Percentiles rank a stretch among this genome's conserved stretches.
These are phyloP conservation scores for Marasmius fiardii DNA, from an alignment of 1,284 basidiomycete genomes.

Conservation along the genomic window DNA sequence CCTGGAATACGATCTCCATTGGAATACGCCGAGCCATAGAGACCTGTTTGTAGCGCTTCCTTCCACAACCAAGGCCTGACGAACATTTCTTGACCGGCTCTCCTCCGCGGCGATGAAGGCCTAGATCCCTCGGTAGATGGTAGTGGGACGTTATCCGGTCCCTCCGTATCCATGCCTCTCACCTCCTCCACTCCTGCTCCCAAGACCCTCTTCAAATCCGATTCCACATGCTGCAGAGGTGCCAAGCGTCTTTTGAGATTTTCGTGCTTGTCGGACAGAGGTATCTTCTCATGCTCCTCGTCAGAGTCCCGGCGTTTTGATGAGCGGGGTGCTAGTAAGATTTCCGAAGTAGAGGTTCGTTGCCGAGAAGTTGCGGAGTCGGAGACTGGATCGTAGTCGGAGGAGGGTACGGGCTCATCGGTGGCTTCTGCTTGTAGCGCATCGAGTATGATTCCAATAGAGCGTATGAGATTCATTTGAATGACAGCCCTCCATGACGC, in stretches of 20 bases:
- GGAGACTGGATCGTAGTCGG: not conserved
- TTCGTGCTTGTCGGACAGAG: constrained; percentile 35
- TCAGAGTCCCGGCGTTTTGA: not conserved
- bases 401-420: constrained; percentile 19
- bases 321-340: constrained; percentile 27
- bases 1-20: not conserved
- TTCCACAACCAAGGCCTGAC: constrained; percentile 10
- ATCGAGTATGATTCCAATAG: constrained; percentile 54
- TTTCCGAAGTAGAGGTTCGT: constrained; percentile 3
- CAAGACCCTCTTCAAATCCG: constrained; percentile 47
- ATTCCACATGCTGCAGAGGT: constrained; percentile 53
- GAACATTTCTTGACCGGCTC: constrained; percentile 9
- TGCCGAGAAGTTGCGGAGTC: not conserved
- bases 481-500: constrained; percentile 61
- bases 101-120: not conserved
- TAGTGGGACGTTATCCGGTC: not conserved
- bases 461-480: constrained; percentile 64
- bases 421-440: constrained; percentile 41
- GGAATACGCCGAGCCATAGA: not conserved
- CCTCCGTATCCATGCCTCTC: constrained; percentile 12
- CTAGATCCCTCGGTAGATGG: not conserved
- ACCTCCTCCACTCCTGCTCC: constrained; percentile 46
- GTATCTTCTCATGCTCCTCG: not conserved
- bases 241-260: constrained; percentile 47
- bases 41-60: constrained; percentile 4